A percentile compares a stretch with the other conserved stretches of the same genome.
Conservation (phyloP, 805 yeast genomes). For the Priceomyces haplophilus region DNA sequence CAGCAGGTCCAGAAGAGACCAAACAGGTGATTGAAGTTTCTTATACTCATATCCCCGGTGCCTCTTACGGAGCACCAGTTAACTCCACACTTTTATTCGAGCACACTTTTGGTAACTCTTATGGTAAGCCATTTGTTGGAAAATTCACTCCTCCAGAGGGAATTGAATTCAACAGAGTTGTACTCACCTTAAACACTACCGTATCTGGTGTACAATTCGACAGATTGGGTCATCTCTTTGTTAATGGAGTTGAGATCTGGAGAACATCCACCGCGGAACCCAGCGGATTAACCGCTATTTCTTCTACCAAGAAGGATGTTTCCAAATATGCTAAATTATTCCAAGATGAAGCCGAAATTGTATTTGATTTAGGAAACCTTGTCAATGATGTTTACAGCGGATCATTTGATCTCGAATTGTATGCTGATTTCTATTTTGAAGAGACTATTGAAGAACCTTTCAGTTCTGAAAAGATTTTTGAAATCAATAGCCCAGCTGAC, state of each 20-base stretch:
- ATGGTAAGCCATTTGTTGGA: conserved; percentile 53
- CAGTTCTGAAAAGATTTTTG: conserved; percentile 17
- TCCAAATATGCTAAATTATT: conserved; percentile 55
- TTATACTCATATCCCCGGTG: conserved; percentile 24
- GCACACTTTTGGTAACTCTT: conserved; percentile 54
- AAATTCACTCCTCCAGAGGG: conserved; percentile 42
- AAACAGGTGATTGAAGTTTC: conserved; percentile 24
- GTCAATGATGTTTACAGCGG: conserved; percentile 57
- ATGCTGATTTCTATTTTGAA: conserved; percentile 49
- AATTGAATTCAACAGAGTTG: conserved; percentile 48
- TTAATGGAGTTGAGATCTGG: conserved; percentile 70
- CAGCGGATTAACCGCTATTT: conserved; percentile 39
- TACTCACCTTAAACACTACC: conserved; percentile 49
- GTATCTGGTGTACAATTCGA: conserved; percentile 64
- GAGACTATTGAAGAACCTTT: conserved; percentile 1
- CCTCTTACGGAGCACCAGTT: conserved; percentile 33
- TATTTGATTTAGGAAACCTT: conserved; percentile 66
- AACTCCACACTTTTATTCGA: conserved; percentile 39
- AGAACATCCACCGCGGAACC: conserved; percentile 78
- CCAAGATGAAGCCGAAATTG: conserved; percentile 35
- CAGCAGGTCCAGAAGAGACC: too few species aligned
- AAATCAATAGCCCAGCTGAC: conserved; percentile 35
- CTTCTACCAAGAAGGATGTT: conserved; percentile 60
- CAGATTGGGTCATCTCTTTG: conserved; percentile 59
- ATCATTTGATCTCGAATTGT: conserved; percentile 50